These are phyloP conservation scores for Orychophragmus violaceus DNA, from an alignment of 345 rosid genomes.

Conservation along the genomic window DNA sequence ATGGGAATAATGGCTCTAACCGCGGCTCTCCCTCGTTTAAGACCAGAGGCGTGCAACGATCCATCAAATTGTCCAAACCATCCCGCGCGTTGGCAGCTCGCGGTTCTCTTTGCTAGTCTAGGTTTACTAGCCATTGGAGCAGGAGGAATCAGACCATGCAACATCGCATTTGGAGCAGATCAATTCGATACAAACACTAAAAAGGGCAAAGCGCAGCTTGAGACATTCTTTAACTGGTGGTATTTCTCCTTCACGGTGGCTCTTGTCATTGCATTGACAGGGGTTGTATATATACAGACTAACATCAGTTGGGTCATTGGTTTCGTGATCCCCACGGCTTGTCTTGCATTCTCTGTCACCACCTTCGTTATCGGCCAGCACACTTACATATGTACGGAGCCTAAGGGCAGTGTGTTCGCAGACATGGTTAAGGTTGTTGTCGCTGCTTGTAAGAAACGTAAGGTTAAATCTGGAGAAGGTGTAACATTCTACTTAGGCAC, in stretches of 20 bases:
- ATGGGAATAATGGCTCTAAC: conserved; percentile 55
- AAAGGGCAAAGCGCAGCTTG: conserved; percentile 47
- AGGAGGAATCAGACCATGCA: conserved; percentile 67
- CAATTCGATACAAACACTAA: conserved; percentile 52
- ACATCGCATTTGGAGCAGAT: conserved; percentile 81
- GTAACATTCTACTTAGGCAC: conserved; percentile 20
- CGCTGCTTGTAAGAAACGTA: conserved; percentile 44
- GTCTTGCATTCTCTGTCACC: conserved; percentile 41
- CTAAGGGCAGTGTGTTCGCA: conserved; percentile 50
- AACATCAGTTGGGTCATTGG: conserved; percentile 66
- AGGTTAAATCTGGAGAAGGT: conserved; percentile 5
- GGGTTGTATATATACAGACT: conserved; percentile 59
- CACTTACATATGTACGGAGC: conserved; percentile 41
- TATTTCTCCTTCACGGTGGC: conserved; percentile 65
- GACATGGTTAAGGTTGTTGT: conserved; percentile 47
- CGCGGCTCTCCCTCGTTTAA: conserved; percentile 36
- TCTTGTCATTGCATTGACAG: conserved; percentile 49
- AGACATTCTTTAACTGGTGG: conserved; percentile 82
- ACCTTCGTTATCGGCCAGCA: conserved; percentile 50
- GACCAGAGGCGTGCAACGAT: conserved; percentile 41
- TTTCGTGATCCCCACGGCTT: conserved; percentile 53
- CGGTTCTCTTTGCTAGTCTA: conserved; percentile 39
- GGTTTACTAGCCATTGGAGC: conserved; percentile 57
- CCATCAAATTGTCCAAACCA: conserved; percentile 24
- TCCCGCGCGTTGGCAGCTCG: conserved; percentile 47